These are phyloP conservation scores for Elaphomyces granulatus DNA, from an alignment of 495 filamentous ascomycete species.

Conservation along the genomic window DNA sequence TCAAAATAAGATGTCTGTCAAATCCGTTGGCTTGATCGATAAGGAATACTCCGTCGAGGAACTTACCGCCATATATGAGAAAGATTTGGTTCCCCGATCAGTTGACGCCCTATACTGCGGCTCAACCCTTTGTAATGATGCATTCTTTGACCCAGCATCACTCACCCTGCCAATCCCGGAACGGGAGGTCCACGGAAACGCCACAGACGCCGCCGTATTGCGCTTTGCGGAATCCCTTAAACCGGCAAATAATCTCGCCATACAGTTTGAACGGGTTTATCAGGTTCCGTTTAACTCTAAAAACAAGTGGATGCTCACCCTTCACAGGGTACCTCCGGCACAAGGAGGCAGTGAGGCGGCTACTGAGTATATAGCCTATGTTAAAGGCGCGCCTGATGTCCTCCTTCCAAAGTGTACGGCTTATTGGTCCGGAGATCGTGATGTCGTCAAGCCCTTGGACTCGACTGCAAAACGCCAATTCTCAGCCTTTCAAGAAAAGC, in stretches of 20 bases:
- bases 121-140: slow-evolving; percentile 48
- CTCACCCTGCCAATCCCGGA: slow-evolving; percentile 35
- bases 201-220: slow-evolving; percentile 57
- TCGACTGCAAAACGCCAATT: slow-evolving; percentile 18
- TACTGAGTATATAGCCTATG: neutral
- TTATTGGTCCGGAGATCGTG: slow-evolving; percentile 24
- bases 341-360: slow-evolving; percentile 11
- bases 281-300: slow-evolving; percentile 64
- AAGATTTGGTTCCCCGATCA: slow-evolving; percentile 5
- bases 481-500: slow-evolving; percentile 23
- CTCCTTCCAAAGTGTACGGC: slow-evolving; percentile 29
- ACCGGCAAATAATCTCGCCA: slow-evolving; percentile 26
- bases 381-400: slow-evolving; percentile 41
- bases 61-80: slow-evolving; percentile 26
- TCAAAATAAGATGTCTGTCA: slow-evolving; percentile 36
- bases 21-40: slow-evolving; percentile 33
- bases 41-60: slow-evolving; percentile 14
- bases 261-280: slow-evolving; percentile 41
- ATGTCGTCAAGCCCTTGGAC: slow-evolving; percentile 24
- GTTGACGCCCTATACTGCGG: slow-evolving; percentile 13
- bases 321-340: slow-evolving; percentile 13
- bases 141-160: slow-evolving; percentile 49
- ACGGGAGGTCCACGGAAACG: slow-evolving; percentile 52
- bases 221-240: slow-evolving; percentile 49
- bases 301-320: slow-evolving; percentile 45